These are phyloP conservation scores for Chrysophaeum taylorii DNA, from an alignment of 352 stramenopile species.

Conservation along the genomic window DNA sequence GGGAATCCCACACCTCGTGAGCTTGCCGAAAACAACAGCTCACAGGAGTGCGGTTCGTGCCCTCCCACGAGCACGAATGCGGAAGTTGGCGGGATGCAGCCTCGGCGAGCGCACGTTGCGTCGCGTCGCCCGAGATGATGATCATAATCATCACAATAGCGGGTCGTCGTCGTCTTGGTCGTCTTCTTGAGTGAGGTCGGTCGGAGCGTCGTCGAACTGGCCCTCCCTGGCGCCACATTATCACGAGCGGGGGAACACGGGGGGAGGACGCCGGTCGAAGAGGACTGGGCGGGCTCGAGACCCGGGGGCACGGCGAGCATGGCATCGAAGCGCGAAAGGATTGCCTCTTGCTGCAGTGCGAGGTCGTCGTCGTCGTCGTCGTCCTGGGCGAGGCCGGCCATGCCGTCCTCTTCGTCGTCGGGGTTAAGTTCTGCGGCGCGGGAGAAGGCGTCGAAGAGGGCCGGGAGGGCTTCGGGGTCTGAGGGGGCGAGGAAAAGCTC, in stretches of 20 bases:
- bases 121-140: too few species aligned
- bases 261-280: not conserved
- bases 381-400: too few species aligned
- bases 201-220: not conserved
- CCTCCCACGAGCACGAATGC: too few species aligned
- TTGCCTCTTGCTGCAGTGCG: not conserved
- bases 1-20: too few species aligned
- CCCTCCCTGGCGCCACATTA: not conserved
- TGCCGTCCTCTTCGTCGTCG: constrained; percentile 8
- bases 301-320: not conserved
- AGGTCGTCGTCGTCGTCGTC: constrained; percentile 1
- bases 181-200: not conserved
- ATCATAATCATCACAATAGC: too few species aligned
- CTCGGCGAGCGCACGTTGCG: too few species aligned
- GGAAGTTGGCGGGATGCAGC: too few species aligned
- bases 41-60: too few species aligned
- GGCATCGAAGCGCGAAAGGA: not conserved
- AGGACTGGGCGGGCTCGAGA: not conserved
- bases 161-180: too few species aligned
- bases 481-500: constrained; percentile 2
- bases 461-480: not conserved
- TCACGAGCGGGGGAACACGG: not conserved
- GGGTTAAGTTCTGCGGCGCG: constrained; percentile 1
- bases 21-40: too few species aligned
- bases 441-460: constrained; percentile 1